Conservation (phyloP, 257 asterid species). For the Ocimum tenuiflorum region DNA sequence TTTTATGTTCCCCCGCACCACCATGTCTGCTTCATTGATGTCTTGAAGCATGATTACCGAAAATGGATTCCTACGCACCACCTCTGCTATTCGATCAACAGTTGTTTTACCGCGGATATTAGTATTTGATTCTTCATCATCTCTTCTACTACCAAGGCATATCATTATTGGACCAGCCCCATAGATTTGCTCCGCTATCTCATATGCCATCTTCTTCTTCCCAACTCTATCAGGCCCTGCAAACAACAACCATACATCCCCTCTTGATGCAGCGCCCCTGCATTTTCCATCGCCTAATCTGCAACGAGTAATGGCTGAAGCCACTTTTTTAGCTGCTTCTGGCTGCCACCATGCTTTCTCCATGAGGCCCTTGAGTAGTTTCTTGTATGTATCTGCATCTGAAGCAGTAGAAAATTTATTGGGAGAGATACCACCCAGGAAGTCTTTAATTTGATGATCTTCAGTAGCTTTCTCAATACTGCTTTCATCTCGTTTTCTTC, state of each 20-base stretch:
- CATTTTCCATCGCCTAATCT: slow-evolving; percentile 55
- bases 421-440: slow-evolving; percentile 53
- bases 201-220: slow-evolving; percentile 74
- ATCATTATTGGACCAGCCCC: slow-evolving; percentile 45
- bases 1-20: slow-evolving; percentile 51
- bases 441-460: slow-evolving; percentile 43
- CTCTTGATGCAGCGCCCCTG: slow-evolving; percentile 48
- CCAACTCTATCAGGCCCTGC: slow-evolving; percentile 80
- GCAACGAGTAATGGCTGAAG: slow-evolving; percentile 62
- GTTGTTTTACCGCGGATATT: slow-evolving; percentile 68
- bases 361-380: slow-evolving; percentile 79
- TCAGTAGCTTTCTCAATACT: slow-evolving; percentile 28
- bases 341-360: slow-evolving; percentile 97
- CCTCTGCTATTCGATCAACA: slow-evolving; percentile 70
- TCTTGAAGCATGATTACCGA: slow-evolving; percentile 82
- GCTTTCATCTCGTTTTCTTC: slow-evolving; percentile 33
- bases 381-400: slow-evolving; percentile 70
- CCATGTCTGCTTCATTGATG: slow-evolving; percentile 60
- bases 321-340: slow-evolving; percentile 70
- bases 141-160: slow-evolving; percentile 51
- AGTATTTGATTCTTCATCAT: slow-evolving; percentile 34
- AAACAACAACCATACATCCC: slow-evolving; percentile 73
- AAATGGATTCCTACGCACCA: slow-evolving; percentile 59
- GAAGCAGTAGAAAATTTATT: slow-evolving; percentile 49
- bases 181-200: slow-evolving; percentile 59